Base-by-base conservation (phyloP, 768 basidiomycete genomes). In the Strobilomyces echinocephalus region DNA sequence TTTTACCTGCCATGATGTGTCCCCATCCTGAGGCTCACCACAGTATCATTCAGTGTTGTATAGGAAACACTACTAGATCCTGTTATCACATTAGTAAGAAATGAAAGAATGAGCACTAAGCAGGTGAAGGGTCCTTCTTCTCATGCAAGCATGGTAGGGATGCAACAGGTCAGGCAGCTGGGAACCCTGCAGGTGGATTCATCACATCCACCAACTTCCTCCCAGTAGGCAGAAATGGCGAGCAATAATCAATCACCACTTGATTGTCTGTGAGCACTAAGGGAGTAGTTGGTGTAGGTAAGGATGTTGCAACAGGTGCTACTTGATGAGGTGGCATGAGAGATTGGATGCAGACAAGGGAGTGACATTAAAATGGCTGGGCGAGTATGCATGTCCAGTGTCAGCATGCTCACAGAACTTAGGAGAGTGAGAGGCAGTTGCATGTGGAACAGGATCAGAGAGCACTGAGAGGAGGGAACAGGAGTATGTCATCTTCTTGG, bases 371-470 rank as follows among this genome's bases (percentile, higher is more conserved):
- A 78, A 12, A 87, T 70, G 72, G 45, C 63, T 75, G 56, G 79
- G 72, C 35, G 77, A 74, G 53, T 78, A 81, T 24, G 57, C 9
- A 26, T 65, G 67, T 20, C 58, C 59, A 26, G 33, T 46, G 18
- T 71, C 69, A 5, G 24, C 53, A 2, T 66, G 68, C 48, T 80
- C 80, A 30, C 84, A 80, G 12, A 77, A 74, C 64, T 88, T 87
- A 18, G 85, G 85, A 20, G 87, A 88, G 63, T 78, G 84, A 12
- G 85, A 80, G 6, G 80, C 70, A 9, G 82, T 62, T 88, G 87
- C 4, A 79, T 82, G 60, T 82, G 80, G 79, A 88, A 85, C 15
- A 87, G 87, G 43, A 80, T 80, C 2, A 87, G 87, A 18, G 86
- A 88, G 0, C 81, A 84, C 4, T 85, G 75, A 42, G 82, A 80